Percentiles rank a stretch among this genome's conserved stretches.
phyloP scores from a whole-genome alignment of 495 filamentous ascomycete genomes.

The Neurospora sp. region DNA sequence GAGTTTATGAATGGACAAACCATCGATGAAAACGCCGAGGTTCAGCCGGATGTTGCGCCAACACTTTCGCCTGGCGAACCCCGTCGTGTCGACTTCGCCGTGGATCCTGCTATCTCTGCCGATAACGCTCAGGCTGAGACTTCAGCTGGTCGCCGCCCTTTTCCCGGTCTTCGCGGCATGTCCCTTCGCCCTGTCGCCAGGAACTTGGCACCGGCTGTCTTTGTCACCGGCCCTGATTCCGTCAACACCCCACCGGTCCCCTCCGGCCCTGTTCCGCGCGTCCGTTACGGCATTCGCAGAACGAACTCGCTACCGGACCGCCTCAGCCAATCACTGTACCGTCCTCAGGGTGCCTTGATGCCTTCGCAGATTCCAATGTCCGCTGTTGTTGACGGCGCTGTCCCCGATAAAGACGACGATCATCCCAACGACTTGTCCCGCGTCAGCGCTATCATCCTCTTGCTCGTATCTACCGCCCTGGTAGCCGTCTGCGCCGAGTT shows the following conservation, averaged over 20 bases:
- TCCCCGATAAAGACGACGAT: constrained; percentile 34
- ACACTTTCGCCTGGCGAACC: constrained; percentile 20
- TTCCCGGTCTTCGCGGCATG: constrained; percentile 29
- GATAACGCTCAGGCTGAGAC: constrained; percentile 25
- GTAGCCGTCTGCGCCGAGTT: constrained; percentile 85
- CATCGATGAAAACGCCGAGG: constrained; percentile 22
- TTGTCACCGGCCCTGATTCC: constrained; percentile 22
- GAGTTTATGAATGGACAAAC: constrained; percentile 16
- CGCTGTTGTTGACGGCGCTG: constrained; percentile 13
- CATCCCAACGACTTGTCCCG: constrained; percentile 53
- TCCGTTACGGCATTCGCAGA: constrained; percentile 55
- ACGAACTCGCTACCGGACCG: constrained; percentile 71
- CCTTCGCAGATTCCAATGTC: constrained; percentile 29
- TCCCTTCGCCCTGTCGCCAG: constrained; percentile 34
- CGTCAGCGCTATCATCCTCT: constrained; percentile 60
- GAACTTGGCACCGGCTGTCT: constrained; percentile 36
- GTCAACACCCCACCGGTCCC: constrained; percentile 9
- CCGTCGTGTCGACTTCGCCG: constrained; percentile 37
- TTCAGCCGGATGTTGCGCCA: constrained; percentile 4
- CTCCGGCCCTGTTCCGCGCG: constrained; percentile 39
- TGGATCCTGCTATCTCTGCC: constrained; percentile 9
- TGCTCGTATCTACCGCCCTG: constrained; percentile 65
- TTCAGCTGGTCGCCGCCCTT: constrained; percentile 21
- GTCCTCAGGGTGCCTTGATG: constrained; percentile 31
- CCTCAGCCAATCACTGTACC: constrained; percentile 42